These are phyloP conservation scores for Sisymbrium altissimum DNA, from an alignment of 345 rosid genomes.

Conservation along the genomic window DNA sequence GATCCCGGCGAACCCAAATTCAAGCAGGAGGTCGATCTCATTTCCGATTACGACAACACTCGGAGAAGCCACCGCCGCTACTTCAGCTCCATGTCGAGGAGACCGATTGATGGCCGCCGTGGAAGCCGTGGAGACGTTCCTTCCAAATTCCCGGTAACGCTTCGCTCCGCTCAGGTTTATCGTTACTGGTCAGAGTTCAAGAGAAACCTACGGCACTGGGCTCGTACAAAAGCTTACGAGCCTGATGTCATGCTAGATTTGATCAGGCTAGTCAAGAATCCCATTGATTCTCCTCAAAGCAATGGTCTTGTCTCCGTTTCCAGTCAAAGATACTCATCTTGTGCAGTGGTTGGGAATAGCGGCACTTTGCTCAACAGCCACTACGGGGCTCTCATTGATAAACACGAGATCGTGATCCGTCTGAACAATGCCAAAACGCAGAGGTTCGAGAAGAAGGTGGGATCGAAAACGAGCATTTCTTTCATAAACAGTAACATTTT, in stretches of 20 bases:
- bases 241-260: slow-evolving; percentile 64
- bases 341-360: slow-evolving; percentile 94
- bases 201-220: slow-evolving; percentile 59
- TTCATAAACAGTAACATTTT: slow-evolving; percentile 86
- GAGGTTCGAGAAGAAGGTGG: slow-evolving; percentile 54
- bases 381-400: slow-evolving; percentile 63
- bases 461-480: slow-evolving; percentile 68
- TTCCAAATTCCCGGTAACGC: slow-evolving; percentile 33
- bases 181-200: slow-evolving; percentile 72
- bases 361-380: slow-evolving; percentile 63
- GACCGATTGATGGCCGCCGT: slow-evolving; percentile 38
- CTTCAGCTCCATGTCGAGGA: slow-evolving; percentile 45
- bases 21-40: slow-evolving; percentile 56
- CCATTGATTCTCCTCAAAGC: slow-evolving; percentile 44
- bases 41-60: slow-evolving; percentile 54
- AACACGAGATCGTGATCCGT: slow-evolving; percentile 79
- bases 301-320: slow-evolving; percentile 30
- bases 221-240: slow-evolving; percentile 50
- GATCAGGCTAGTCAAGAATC: slow-evolving; percentile 52
- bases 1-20: slow-evolving; percentile 55
- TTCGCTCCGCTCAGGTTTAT: slow-evolving; percentile 58
- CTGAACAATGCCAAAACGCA: slow-evolving; percentile 77
- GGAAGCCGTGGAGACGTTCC: slow-evolving; percentile 33
- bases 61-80: slow-evolving; percentile 45
- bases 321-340: slow-evolving; percentile 52